Conservation (phyloP, 768 basidiomycete species). For the Leccinum truebloodii region DNA sequence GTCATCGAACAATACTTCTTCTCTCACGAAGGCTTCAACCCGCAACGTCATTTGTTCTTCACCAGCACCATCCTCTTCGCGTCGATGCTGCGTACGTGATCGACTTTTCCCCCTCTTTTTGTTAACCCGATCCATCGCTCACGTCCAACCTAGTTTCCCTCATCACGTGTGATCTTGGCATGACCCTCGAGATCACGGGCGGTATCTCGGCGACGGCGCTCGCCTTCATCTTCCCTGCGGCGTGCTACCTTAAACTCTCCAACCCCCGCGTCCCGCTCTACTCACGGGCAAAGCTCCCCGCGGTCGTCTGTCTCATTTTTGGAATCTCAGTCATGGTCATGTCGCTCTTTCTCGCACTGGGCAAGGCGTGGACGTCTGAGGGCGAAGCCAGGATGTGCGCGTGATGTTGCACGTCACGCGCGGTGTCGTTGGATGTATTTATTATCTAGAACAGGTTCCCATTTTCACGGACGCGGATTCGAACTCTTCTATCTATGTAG, state of each 20-base stretch:
- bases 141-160: conserved; percentile 65
- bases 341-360: conserved; percentile 74
- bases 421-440: conserved; percentile 39
- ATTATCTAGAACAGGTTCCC: conserved; percentile 14
- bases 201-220: conserved; percentile 91
- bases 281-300: conserved; percentile 72
- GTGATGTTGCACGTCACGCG: conserved; percentile 39
- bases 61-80: conserved; percentile 82
- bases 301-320: conserved; percentile 69
- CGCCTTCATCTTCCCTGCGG: conserved; percentile 90
- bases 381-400: conserved; percentile 73
- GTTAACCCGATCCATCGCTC: not conserved
- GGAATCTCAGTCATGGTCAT: conserved; percentile 76
- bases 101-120: not conserved
- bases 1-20: conserved; percentile 97
- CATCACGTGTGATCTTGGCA: conserved; percentile 95
- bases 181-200: conserved; percentile 98
- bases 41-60: conserved; percentile 85
- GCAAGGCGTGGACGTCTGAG: conserved; percentile 75
- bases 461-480: conserved; percentile 5
- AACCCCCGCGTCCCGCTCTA: conserved; percentile 61
- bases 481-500: conserved; percentile 11
- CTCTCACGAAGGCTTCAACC: conserved; percentile 79
- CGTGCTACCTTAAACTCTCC: conserved; percentile 78
- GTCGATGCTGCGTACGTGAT: conserved; percentile 73